These are phyloP conservation scores for Tuber melanosporum DNA, from an alignment of 495 filamentous ascomycete genomes.

Conservation along the genomic window DNA sequence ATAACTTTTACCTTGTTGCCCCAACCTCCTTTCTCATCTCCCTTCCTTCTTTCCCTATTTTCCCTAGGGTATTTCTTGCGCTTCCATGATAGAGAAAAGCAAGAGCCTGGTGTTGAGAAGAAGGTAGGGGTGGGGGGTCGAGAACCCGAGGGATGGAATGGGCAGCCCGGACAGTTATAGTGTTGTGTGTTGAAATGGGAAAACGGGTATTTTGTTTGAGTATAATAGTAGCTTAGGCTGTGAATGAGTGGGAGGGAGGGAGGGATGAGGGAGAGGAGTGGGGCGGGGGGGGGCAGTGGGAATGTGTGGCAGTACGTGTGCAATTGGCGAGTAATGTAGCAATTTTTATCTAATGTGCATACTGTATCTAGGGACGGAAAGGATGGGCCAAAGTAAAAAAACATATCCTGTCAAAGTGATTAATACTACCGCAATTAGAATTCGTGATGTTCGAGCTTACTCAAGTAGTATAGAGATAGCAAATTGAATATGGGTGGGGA, in stretches of 20 bases:
- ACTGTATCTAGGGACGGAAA: neutral
- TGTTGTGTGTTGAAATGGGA: conserved; percentile 2
- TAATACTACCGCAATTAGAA: neutral
- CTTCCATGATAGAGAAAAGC: neutral
- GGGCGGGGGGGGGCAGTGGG: neutral
- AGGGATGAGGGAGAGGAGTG: neutral
- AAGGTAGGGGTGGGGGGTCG: neutral
- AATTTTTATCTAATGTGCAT: neutral
- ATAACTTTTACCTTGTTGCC: neutral
- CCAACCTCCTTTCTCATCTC: neutral
- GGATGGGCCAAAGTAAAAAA: neutral
- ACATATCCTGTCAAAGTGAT: neutral
- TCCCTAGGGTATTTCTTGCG: neutral
- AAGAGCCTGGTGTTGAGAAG: neutral
- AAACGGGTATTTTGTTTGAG: neutral
- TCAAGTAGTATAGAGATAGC: neutral
- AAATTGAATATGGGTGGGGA: neutral
- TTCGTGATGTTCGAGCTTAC: neutral
- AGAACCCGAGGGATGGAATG: neutral
- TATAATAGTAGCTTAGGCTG: neutral
- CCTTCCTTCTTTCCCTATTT: neutral
- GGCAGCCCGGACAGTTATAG: neutral
- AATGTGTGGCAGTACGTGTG: neutral
- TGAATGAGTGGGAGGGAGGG: neutral
- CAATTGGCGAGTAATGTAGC: neutral